phyloP scores from a whole-genome alignment of 2,329 filamentous ascomycete genomes.

The Dactylonectria macrodidyma region DNA sequence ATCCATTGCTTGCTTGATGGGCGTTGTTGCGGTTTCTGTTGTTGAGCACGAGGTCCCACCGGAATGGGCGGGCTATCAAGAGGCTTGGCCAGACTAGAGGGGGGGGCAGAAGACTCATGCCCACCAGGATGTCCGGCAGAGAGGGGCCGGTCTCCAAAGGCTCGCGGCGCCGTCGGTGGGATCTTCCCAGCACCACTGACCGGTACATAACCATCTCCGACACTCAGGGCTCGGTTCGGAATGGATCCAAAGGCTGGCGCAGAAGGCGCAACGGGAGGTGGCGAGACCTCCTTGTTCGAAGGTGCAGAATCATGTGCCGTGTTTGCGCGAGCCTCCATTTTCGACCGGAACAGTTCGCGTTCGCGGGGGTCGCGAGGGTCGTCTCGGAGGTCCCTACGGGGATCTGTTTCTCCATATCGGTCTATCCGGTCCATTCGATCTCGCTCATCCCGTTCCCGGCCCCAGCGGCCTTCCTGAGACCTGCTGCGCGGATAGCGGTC shows the following conservation, averaged over 20 bases:
- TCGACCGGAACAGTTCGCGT: slow-evolving; percentile 64
- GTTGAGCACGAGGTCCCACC: slow-evolving; percentile 68
- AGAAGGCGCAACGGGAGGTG: slow-evolving; percentile 70
- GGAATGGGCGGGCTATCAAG: slow-evolving; percentile 66
- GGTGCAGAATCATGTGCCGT: slow-evolving; percentile 63
- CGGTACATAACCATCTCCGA: slow-evolving; percentile 50
- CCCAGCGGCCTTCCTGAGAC: slow-evolving; percentile 75
- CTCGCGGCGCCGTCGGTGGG: slow-evolving; percentile 68
- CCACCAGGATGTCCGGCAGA: slow-evolving; percentile 58
- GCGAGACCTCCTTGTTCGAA: slow-evolving; percentile 67
- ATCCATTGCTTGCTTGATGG: slow-evolving; percentile 74
- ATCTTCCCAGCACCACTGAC: slow-evolving; percentile 59
- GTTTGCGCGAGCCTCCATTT: slow-evolving; percentile 64
- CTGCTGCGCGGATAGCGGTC: slow-evolving; percentile 76
- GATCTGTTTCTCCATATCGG: slow-evolving; percentile 58
- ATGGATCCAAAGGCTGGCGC: slow-evolving; percentile 72
- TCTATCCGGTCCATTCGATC: slow-evolving; percentile 62
- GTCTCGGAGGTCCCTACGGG: slow-evolving; percentile 62
- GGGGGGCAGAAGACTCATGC: slow-evolving; percentile 53
- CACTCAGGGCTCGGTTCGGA: slow-evolving; percentile 60
- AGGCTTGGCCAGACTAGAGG: slow-evolving; percentile 60
- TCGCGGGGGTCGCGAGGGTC: slow-evolving; percentile 61
- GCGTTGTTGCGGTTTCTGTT: slow-evolving; percentile 58
- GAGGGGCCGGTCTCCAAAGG: slow-evolving; percentile 65
- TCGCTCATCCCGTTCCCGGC: slow-evolving; percentile 69